Evolutionary conservation across 225 moss, liverwort and hornwort species (phyloP), one percentile per base, ranked within the genome.

Genomic region (Neckera pumila): DNA sequence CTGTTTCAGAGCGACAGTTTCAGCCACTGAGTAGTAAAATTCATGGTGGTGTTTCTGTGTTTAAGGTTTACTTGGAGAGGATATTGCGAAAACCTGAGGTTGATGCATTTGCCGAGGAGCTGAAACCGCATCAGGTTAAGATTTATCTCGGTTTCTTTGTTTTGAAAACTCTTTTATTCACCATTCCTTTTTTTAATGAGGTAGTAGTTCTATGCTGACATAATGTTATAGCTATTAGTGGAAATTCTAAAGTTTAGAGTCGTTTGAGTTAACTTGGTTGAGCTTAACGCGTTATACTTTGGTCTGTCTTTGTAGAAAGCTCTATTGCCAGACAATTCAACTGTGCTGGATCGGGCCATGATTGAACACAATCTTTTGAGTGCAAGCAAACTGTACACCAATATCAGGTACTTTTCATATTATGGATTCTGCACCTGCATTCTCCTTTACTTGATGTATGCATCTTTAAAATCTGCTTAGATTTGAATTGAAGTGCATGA

Each of bases 301-400:
- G 84, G 47, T 81, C 26, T 89, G 70, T 67, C 61, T 83, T 88
- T 91, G 47, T 94, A 99, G 98, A 99, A 97, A 99, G 98, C 98
- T 36, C 87, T 96, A 40, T 89, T 99, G 83, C 95, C 95, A 43
- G 98, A 99, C 89, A 99, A 96, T 65, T 95, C 97, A 84, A 99
- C 98, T 76, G 98, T 99, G 61, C 87, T 99, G 91, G 98, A 99
- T 95, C 96, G 98, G 87, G 96, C 98, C 79, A 99, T 99, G 98
- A 97, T 99, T 86, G 98, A 99, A 90, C 98, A 99, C 92, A 99
- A 99, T 90, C 95, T 98, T 82, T 87, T 97, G 84, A 99, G 98
- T 92, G 98, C 98, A 81, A 99, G 98, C 90, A 99, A 99, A 90
- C 86, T 99, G 57, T 99, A 99, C 89, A 99, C 97, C 69, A 99